Conservation (phyloP, 306 rosid species). For the Notholithocarpus densiflorus region DNA sequence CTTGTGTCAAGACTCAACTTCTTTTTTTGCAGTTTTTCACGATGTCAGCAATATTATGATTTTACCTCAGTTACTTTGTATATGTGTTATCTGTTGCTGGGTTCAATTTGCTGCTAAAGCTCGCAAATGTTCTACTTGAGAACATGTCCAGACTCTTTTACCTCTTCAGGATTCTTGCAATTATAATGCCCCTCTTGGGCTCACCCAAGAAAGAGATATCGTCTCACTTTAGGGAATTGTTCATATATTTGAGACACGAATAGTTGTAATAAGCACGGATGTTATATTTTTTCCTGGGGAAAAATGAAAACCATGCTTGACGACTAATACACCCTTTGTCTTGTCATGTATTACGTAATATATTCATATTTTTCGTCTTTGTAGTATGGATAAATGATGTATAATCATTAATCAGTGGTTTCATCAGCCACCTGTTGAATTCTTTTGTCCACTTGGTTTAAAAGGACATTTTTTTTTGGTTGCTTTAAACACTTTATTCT, state of each 20-base stretch:
- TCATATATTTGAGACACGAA: constrained; percentile 39
- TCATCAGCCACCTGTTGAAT: not conserved
- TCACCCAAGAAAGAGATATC: constrained; percentile 37
- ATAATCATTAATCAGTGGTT: not conserved
- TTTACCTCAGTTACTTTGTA: constrained; percentile 37
- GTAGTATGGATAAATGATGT: not conserved
- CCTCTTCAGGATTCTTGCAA: constrained; percentile 35
- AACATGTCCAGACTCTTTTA: constrained; percentile 26
- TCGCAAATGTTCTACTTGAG: constrained; percentile 39
- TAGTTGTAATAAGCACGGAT: constrained; percentile 39
- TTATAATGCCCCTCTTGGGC: constrained; percentile 36
- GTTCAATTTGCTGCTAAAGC: constrained; percentile 46
- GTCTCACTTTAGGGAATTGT: constrained; percentile 41
- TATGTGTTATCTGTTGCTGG: constrained; percentile 53
- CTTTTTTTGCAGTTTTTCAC: constrained; percentile 26
- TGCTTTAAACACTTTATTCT: not conserved
- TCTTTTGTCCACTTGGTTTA: not conserved
- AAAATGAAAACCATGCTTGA: constrained; percentile 13
- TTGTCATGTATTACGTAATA: constrained; percentile 10
- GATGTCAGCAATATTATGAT: constrained; percentile 27
- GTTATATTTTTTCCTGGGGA: constrained; percentile 19
- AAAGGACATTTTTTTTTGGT: not conserved
- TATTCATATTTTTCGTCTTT: not conserved
- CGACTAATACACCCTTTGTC: constrained; percentile 15
- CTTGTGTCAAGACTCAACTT: constrained; percentile 19